These are phyloP conservation scores for Blastomyces percursus DNA, from an alignment of 2,329 filamentous ascomycete species.

Conservation along the genomic window DNA sequence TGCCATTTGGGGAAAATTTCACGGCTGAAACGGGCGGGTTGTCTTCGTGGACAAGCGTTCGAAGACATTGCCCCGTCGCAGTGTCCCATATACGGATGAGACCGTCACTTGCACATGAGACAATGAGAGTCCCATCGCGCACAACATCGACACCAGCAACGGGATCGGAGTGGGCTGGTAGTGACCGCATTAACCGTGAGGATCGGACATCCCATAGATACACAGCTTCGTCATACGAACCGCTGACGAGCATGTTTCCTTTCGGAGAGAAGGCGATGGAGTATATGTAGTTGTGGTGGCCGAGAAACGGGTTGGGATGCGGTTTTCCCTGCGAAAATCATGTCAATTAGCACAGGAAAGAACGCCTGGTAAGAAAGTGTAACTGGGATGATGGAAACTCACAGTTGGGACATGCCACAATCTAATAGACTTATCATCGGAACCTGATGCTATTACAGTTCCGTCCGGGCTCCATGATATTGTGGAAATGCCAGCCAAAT, in stretches of 20 bases:
- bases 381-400: conserved; percentile 12
- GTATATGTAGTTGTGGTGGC: conserved; percentile 95
- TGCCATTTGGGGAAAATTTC: conserved; percentile 87
- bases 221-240: conserved; percentile 93
- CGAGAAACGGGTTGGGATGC: conserved; percentile 54
- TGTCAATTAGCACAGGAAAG: conserved; percentile 3
- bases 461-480: conserved; percentile 92
- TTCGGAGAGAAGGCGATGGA: conserved; percentile 93
- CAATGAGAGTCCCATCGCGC: conserved; percentile 80
- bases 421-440: conserved; percentile 91
- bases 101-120: conserved; percentile 83
- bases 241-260: conserved; percentile 90
- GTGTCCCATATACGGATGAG: conserved; percentile 94
- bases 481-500: conserved; percentile 84
- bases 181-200: conserved; percentile 72
- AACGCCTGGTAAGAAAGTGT: neutral
- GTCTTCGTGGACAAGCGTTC: conserved; percentile 92
- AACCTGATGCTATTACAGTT: conserved; percentile 75
- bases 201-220: conserved; percentile 94
- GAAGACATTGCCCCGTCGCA: conserved; percentile 83
- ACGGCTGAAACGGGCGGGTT: conserved; percentile 83
- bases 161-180: conserved; percentile 91
- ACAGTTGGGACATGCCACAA: conserved; percentile 65
- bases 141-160: conserved; percentile 91
- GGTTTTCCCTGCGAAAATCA: conserved; percentile 38